phyloP scores from a whole-genome alignment of 306 rosid genomes.

The Cicer arietinum region DNA sequence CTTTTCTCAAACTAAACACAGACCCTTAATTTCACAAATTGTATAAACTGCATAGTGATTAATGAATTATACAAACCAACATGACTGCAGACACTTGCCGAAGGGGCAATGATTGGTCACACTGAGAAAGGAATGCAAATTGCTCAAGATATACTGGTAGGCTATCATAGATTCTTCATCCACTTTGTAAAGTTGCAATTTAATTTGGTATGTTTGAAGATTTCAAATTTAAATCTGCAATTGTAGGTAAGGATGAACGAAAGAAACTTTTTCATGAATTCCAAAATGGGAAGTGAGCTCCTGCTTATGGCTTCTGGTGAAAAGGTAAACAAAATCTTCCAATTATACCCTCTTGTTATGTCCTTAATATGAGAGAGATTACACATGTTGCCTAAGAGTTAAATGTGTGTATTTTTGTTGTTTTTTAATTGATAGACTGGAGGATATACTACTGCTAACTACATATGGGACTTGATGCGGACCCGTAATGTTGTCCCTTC shows the following conservation, averaged over 20 bases:
- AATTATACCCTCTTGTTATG: conserved; percentile 26
- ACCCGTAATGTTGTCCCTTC: conserved; percentile 58
- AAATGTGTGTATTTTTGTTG: conserved; percentile 30
- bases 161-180: conserved; percentile 35
- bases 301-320: conserved; percentile 83
- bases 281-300: conserved; percentile 65
- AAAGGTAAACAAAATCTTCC: conserved; percentile 59
- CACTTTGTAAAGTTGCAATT: conserved; percentile 18
- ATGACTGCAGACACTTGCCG: conserved; percentile 71
- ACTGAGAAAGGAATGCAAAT: conserved; percentile 90
- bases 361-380: conserved; percentile 19
- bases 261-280: conserved; percentile 61
- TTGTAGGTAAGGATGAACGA: conserved; percentile 68
- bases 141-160: conserved; percentile 82
- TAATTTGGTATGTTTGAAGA: conserved; percentile 21
- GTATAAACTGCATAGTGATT: conserved; percentile 31
- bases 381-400: conserved; percentile 3
- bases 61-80: conserved; percentile 40
- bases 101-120: conserved; percentile 93
- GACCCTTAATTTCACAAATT: neutral
- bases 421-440: conserved; percentile 66
- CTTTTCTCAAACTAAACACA: neutral
- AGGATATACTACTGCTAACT: conserved; percentile 87
- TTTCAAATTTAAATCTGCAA: neutral
- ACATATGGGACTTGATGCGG: conserved; percentile 89